Percentiles rank a stretch among this genome's conserved stretches.
Evolutionary conservation across 2,329 filamentous ascomycete species (phyloP).

Genomic region (Exophiala xenobiotica): DNA sequence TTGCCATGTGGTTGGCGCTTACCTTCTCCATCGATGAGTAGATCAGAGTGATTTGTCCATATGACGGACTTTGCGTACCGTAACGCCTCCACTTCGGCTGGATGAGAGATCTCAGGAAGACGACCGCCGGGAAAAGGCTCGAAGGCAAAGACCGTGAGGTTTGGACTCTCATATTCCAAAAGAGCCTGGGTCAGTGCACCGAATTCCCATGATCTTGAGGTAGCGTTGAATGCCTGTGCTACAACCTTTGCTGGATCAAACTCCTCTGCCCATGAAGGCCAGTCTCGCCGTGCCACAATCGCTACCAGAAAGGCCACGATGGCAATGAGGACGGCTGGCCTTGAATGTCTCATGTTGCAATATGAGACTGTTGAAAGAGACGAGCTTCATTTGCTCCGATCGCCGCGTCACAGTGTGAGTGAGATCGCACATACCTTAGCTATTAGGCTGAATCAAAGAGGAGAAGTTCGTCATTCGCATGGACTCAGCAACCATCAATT

Average conservation of each 20-base stretch:
- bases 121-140: slow-evolving; percentile 3
- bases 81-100: background rate
- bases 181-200: slow-evolving; percentile 20
- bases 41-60: background rate
- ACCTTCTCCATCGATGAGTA: background rate
- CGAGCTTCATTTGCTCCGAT: too few species aligned
- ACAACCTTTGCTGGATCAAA: background rate
- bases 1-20: too few species aligned
- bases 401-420: too few species aligned
- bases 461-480: too few species aligned
- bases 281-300: background rate
- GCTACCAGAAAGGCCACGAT: background rate
- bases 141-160: slow-evolving; percentile 14
- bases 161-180: slow-evolving; percentile 22
- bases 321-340: too few species aligned
- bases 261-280: background rate
- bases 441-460: too few species aligned
- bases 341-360: too few species aligned
- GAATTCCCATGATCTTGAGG: slow-evolving; percentile 9
- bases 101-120: background rate
- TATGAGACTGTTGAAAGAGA: too few species aligned
- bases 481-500: too few species aligned
- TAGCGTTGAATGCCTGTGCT: background rate
- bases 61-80: background rate
- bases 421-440: too few species aligned